These are phyloP conservation scores for Rhodomyrtus tomentosa DNA, from an alignment of 345 rosid genomes.

Conservation along the genomic window DNA sequence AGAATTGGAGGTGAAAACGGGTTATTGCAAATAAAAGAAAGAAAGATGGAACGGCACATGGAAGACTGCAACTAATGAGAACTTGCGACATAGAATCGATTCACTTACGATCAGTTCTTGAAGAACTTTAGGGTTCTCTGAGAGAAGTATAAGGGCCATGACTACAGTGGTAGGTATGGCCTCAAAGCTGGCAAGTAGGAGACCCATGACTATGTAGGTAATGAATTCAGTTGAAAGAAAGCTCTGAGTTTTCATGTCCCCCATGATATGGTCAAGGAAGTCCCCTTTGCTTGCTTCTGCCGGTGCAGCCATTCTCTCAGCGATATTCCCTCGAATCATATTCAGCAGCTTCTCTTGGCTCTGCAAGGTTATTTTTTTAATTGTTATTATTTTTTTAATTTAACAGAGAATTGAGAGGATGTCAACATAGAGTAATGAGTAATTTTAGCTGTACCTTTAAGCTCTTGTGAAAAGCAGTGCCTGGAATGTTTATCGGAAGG, in stretches of 20 bases:
- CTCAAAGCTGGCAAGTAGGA: conserved; percentile 9
- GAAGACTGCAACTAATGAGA: too few species aligned
- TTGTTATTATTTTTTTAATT: too few species aligned
- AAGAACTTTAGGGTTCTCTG: not conserved
- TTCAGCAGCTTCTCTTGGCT: not conserved
- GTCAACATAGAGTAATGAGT: not conserved
- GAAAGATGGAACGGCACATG: not conserved
- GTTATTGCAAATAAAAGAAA: not conserved
- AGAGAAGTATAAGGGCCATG: not conserved
- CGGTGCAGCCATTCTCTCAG: not conserved
- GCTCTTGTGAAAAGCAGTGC: conserved; percentile 15
- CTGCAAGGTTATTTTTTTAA: too few species aligned
- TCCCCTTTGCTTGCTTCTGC: not conserved
- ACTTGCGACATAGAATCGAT: not conserved
- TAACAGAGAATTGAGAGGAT: too few species aligned
- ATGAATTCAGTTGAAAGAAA: not conserved
- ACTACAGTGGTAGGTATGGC: conserved; percentile 3
- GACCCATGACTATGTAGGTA: not conserved
- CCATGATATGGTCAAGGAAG: conserved; percentile 9
- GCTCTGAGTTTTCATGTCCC: conserved; percentile 1
- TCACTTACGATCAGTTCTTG: not conserved
- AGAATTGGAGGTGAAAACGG: too few species aligned
- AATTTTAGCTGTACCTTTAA: conserved; percentile 2
- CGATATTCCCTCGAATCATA: not conserved
- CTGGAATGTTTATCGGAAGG: conserved; percentile 22